phyloP scores from a whole-genome alignment of 371 early-diverging fungal genomes.

The Sanchytrium tribonematis region DNA sequence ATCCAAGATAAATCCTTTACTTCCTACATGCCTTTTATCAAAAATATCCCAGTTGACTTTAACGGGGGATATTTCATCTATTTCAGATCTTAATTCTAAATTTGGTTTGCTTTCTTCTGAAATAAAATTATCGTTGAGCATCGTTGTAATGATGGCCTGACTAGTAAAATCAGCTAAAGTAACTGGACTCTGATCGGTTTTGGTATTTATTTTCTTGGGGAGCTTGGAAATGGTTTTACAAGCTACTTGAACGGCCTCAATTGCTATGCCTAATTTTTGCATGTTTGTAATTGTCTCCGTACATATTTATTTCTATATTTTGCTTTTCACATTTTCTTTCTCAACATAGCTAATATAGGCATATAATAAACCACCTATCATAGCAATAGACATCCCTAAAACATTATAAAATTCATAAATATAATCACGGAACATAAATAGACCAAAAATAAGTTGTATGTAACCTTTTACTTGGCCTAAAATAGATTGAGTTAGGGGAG shows the following conservation, averaged over 20 bases:
- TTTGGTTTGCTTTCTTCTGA: conserved; percentile 32
- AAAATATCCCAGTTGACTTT: conserved; percentile 27
- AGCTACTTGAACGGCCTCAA: conserved; percentile 59
- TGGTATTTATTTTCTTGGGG: conserved; percentile 42
- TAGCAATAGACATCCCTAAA: background rate
- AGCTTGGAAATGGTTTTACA: conserved; percentile 36
- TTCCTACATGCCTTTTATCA: conserved; percentile 28
- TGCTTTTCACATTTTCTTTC: background rate
- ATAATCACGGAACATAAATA: background rate
- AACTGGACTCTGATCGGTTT: conserved; percentile 78
- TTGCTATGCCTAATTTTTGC: conserved; percentile 37
- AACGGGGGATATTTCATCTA: conserved; percentile 43
- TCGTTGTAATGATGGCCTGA: conserved; percentile 72
- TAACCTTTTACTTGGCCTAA: background rate
- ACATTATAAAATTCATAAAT: background rate
- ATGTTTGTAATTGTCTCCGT: background rate
- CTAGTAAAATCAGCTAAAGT: conserved; percentile 82
- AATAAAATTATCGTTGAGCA: conserved; percentile 37
- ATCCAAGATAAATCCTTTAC: background rate
- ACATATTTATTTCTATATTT: too few species aligned
- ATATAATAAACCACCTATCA: background rate
- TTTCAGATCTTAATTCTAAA: conserved; percentile 33
- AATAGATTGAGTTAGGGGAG: background rate
- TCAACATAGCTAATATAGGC: background rate
- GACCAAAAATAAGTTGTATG: background rate